Evolutionary conservation across 73 alveolate species (phyloP), one percentile per base, ranked within the genome.

Genomic region (Breviolum minutum): DNA sequence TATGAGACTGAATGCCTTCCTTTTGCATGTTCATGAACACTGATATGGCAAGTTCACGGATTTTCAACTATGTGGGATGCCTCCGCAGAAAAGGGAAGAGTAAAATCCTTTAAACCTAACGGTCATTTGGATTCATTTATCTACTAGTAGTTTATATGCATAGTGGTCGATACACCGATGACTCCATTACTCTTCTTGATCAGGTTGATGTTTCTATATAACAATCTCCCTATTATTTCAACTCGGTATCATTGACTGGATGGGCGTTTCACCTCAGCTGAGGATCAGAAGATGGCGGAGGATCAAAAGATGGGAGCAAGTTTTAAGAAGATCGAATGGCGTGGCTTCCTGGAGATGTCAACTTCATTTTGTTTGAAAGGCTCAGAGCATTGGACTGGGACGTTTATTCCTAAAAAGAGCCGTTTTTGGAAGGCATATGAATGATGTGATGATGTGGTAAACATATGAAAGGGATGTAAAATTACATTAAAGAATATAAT

Each of bases 301-400:
- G 97, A 91, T 64, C 69, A 60, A 62, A 73, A 91, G 86, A 7
- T 19, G 77, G 84, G 87, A 62, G 60, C 69, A 11, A 82, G 97
- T 76, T 91, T 91, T 87, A 63, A 29, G 27, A 91, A 91, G 77
- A 60, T 91, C 63, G 97, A 91, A 79, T 91, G 97, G 97, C 27
- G 63, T 70, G 64, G 19, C 54, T 40, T 7, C 84, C 83, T 82
- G 40, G 63, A 12, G 26, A 5, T 0, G 27, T 10, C 24, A 8
- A 32, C 11, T 19, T 2, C 62, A 16, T 10, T n/a, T 60, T 79
- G 20, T 17, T 22, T 13, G 85, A 14, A 74, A 40, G 29, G 86
- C 1, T 13, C 32, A 24, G 86, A 76, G 14, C 19, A 26, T 27
- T 27, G 19, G 32, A 27, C 1, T 13, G 86, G 60, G 13, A 76